phyloP scores from a whole-genome alignment of 2,329 filamentous ascomycete genomes.

The Colletotrichum siamense region DNA sequence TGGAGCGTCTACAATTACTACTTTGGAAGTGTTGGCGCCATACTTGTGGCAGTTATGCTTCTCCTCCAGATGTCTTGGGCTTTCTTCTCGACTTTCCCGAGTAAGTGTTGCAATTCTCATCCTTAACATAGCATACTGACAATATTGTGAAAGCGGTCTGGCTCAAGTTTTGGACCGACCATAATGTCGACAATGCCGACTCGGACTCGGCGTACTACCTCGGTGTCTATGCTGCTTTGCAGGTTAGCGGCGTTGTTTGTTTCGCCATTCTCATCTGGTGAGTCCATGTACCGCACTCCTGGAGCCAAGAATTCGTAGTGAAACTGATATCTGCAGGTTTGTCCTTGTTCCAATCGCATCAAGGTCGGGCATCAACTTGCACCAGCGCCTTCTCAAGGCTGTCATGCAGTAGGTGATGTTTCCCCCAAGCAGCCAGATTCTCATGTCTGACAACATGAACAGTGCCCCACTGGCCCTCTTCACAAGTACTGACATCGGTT shows the following conservation, averaged over 20 bases:
- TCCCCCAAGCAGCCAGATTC: background rate
- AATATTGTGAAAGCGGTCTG: constrained; percentile 24
- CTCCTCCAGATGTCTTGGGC: constrained; percentile 23
- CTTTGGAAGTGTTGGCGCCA: constrained; percentile 20
- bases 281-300: background rate
- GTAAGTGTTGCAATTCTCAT: background rate
- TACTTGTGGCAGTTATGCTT: constrained; percentile 20
- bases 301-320: background rate
- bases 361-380: constrained; percentile 16
- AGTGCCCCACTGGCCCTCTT: constrained; percentile 23
- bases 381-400: constrained; percentile 10
- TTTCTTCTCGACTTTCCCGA: constrained; percentile 27
- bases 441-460: background rate
- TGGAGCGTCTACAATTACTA: constrained; percentile 34
- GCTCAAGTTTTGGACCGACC: constrained; percentile 34
- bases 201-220: constrained; percentile 26
- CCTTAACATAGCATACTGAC: background rate
- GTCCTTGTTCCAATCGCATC: constrained; percentile 10
- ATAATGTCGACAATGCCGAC: constrained; percentile 9
- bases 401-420: constrained; percentile 10
- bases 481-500: constrained; percentile 25
- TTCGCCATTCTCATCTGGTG: constrained; percentile 20
- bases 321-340: background rate
- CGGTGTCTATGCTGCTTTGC: constrained; percentile 24
- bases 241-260: background rate